Conservation (phyloP, 768 basidiomycete species). For the Tylopilus sp. region DNA sequence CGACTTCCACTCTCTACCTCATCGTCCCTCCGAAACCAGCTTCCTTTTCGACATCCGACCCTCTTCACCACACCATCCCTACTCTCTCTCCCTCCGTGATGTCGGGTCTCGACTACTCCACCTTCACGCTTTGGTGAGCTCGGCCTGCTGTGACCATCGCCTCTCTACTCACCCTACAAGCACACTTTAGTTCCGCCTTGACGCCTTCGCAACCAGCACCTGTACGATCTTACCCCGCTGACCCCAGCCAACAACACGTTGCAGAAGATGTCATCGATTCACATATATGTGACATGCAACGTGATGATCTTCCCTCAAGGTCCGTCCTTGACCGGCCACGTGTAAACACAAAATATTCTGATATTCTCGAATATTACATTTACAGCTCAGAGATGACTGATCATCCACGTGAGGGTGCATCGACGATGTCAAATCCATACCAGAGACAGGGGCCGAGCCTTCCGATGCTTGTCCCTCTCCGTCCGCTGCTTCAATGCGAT, state of each 20-base stretch:
- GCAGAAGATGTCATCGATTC: conserved; percentile 29
- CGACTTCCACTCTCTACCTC: conserved; percentile 11
- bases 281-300: conserved; percentile 24
- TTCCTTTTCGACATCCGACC: conserved; percentile 6
- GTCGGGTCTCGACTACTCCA: conserved; percentile 26
- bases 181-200: conserved; percentile 22
- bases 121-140: conserved; percentile 25
- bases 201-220: conserved; percentile 23
- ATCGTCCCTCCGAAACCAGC: conserved; percentile 2
- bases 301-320: conserved; percentile 35
- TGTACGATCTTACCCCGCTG: conserved; percentile 26
- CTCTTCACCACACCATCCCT: not conserved
- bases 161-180: conserved; percentile 2
- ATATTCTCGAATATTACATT: conserved; percentile 17
- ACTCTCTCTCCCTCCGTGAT: conserved; percentile 9
- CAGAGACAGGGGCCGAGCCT: conserved; percentile 17
- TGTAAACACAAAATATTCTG: conserved; percentile 13
- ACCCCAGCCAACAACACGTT: conserved; percentile 26
- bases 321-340: conserved; percentile 27
- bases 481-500: conserved; percentile 9
- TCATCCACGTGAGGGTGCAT: conserved; percentile 22
- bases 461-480: conserved; percentile 8
- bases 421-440: conserved; percentile 18
- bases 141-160: not conserved
- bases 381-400: conserved; percentile 17